Base-by-base conservation (phyloP, 768 basidiomycete species). In the Termitomyces sp. region DNA sequence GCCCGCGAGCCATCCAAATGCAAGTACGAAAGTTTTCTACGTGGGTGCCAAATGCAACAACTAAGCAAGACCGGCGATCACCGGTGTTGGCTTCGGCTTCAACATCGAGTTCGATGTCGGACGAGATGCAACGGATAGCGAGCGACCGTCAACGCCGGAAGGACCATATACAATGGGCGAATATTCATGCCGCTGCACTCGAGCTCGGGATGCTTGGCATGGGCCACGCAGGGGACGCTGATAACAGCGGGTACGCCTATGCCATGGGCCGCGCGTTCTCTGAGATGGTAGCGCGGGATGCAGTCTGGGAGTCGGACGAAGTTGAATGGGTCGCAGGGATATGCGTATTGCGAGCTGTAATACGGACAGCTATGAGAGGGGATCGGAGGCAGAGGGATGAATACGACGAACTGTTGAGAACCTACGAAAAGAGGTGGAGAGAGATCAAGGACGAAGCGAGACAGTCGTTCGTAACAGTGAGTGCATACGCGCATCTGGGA, bases 261-360 rank as follows among this genome's bases (percentile, higher is more conserved):
- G 75, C 74, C 7, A 76, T 77, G 67, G 78, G 78, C 28, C 73
- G 80, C 59, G 75, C 78, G 3, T 83, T 85, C 66, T 84, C 83
- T 1, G 83, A 85, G 68, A 80, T 83, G 80, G 79, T 86, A 68
- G 86, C 80, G 4, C 74, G 84, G n/a, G 86, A 87, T 65, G 81
- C 83, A 18, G 84, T 87, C 16, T 88, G 86, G 86, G 86, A 87
- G 68, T 60, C 76, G 0, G 85, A 87, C 58, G 86, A 87, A 66
- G 86, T 87, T 35, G 86, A 87, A 68, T 88, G 85, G 86, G 85
- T 86, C 18, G 84, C 85, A 20, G 87, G 87, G 3, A 81, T 85
- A 49, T 84, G 81, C 65, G 79, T 86, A 28, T 68, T 87, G 59
- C 73, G 83, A 11, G 82, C 84, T 38, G 78, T 88, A 45, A 87